These are phyloP conservation scores for Phalaenopsis equestris DNA, from an alignment of 106 monocot genomes.

Conservation along the genomic window DNA sequence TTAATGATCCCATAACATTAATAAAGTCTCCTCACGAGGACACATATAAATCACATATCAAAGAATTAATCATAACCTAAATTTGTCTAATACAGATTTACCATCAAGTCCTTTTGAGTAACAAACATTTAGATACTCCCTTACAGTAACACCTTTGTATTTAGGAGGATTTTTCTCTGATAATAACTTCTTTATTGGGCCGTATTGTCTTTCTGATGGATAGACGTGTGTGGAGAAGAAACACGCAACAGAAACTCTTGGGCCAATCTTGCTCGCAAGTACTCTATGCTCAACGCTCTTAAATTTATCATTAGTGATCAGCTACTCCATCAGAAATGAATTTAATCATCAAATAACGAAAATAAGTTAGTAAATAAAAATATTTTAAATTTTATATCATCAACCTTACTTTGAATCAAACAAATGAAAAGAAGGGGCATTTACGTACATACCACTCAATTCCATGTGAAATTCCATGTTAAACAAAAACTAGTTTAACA, in stretches of 20 bases:
- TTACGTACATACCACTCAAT: too few relatives aligned
- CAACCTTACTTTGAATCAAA: too few relatives aligned
- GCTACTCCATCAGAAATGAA: conserved; percentile 5
- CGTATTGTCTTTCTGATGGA: conserved; percentile 19
- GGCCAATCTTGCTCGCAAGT: conserved; percentile 12
- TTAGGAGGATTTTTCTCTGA: conserved; percentile 19
- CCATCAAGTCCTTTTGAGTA: conserved; percentile 35
- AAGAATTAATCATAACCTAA: conserved; percentile 11
- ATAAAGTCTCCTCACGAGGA: not conserved
- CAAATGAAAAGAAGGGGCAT: too few relatives aligned
- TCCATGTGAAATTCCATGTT: too few relatives aligned
- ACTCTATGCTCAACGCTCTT: conserved; percentile 57
- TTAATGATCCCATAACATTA: not conserved
- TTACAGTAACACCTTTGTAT: conserved; percentile 21
- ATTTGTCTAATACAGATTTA: conserved; percentile 18
- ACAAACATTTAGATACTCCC: conserved; percentile 21
- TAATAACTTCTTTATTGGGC: conserved; percentile 31
- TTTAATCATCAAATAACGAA: too few relatives aligned
- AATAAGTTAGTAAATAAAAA: too few relatives aligned
- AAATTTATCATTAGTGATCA: conserved; percentile 45
- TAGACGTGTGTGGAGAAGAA: conserved; percentile 26
- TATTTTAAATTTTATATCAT: too few relatives aligned
- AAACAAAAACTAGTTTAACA: too few relatives aligned
- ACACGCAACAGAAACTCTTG: conserved; percentile 40
- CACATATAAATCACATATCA: not conserved